Conservation (phyloP, 768 basidiomycete species). For the Amylocystis lapponica region DNA sequence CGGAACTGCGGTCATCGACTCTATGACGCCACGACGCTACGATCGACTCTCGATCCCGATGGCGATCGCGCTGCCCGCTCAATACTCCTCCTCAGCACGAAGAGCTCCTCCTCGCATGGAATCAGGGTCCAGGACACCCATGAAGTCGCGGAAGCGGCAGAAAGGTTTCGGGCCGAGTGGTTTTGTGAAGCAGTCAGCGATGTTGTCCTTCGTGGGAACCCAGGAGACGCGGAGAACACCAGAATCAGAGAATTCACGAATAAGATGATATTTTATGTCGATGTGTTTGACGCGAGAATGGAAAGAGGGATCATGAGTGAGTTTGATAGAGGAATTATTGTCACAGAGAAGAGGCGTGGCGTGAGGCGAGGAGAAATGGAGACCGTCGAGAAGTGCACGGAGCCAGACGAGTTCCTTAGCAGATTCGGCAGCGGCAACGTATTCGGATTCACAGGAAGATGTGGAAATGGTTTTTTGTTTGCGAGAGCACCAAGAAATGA, state of each 20-base stretch:
- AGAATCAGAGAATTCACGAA: conserved; percentile 29
- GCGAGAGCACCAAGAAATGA: conserved; percentile 23
- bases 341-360: conserved; percentile 23
- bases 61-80: no score
- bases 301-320: conserved; percentile 28
- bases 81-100: background rate
- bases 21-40: no score
- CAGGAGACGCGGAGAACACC: conserved; percentile 23
- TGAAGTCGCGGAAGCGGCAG: conserved; percentile 6
- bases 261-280: conserved; percentile 34
- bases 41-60: no score
- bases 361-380: conserved; percentile 10
- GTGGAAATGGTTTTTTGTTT: conserved; percentile 24
- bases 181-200: conserved; percentile 38
- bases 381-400: conserved; percentile 13
- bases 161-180: conserved; percentile 19
- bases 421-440: conserved; percentile 23
- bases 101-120: conserved; percentile 16
- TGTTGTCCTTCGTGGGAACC: conserved; percentile 29
- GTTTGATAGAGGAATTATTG: conserved; percentile 32
- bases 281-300: conserved; percentile 40
- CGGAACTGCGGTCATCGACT: no score
- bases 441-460: conserved; percentile 32
- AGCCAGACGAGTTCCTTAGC: conserved; percentile 26
- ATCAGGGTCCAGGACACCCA: conserved; percentile 11